phyloP scores from a whole-genome alignment of 352 stramenopile genomes.

The Pythium biforme region DNA sequence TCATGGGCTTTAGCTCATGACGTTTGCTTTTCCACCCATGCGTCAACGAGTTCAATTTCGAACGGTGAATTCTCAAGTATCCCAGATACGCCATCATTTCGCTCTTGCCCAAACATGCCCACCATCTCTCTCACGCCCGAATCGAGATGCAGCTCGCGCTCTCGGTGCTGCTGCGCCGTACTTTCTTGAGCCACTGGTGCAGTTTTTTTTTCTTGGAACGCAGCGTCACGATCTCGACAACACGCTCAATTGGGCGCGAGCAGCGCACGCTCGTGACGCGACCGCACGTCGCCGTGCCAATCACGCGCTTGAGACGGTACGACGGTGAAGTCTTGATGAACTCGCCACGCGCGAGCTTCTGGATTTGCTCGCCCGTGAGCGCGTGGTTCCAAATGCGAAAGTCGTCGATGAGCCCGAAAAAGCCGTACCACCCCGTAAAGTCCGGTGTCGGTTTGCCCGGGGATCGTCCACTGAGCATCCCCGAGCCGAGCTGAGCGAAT shows the following conservation, averaged over 20 bases:
- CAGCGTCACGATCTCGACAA: slow-evolving; percentile 19
- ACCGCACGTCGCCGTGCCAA: slow-evolving; percentile 1
- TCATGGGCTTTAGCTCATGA: too few species aligned
- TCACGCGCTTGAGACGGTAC: slow-evolving; percentile 19
- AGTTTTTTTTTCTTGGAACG: slow-evolving; percentile 19
- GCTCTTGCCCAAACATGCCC: too few species aligned
- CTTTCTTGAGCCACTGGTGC: slow-evolving; percentile 23
- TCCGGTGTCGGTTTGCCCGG: slow-evolving; percentile 41
- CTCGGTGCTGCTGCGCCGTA: slow-evolving; percentile 17
- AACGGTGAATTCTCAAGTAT: too few species aligned
- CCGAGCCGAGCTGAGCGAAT: slow-evolving; percentile 53
- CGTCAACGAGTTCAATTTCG: too few species aligned
- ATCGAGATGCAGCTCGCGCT: slow-evolving; percentile 26
- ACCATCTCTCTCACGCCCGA: slow-evolving; percentile 1
- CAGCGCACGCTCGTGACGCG: slow-evolving; percentile 23
- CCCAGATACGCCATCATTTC: too few species aligned
- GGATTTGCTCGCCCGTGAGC: slow-evolving; percentile 20
- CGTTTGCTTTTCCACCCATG: too few species aligned
- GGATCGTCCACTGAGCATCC: slow-evolving; percentile 48
- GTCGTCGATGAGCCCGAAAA: slow-evolving; percentile 61
- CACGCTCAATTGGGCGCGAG: slow-evolving; percentile 18
- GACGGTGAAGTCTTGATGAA: slow-evolving; percentile 20
- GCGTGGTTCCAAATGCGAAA: slow-evolving; percentile 46
- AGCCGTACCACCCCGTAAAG: slow-evolving; percentile 70
- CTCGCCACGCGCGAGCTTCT: slow-evolving; percentile 15